These are phyloP conservation scores for Exophiala lecanii-corni DNA, from an alignment of 2,329 filamentous ascomycete species.

Conservation along the genomic window DNA sequence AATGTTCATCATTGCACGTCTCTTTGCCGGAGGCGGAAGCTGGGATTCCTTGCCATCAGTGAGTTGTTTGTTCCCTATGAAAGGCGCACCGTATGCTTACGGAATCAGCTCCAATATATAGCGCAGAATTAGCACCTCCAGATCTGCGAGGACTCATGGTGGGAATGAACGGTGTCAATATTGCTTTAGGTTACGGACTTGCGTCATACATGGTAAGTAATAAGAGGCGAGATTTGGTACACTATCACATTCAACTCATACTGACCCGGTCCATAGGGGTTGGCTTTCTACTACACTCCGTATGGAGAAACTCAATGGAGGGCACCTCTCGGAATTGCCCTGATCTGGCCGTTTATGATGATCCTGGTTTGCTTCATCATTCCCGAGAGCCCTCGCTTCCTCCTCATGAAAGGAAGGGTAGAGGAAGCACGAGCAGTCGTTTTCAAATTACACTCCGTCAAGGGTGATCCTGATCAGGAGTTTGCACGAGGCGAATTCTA, in stretches of 20 bases:
- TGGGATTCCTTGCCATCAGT: constrained; percentile 16
- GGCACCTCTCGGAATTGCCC: constrained; percentile 15
- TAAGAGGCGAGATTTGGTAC: too few relatives aligned
- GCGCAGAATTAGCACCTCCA: constrained; percentile 19
- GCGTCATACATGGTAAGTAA: constrained; percentile 20
- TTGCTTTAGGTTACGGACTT: constrained; percentile 18
- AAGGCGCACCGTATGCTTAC: background rate
- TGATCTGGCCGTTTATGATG: constrained; percentile 21
- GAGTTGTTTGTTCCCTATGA: background rate
- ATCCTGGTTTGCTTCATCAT: constrained; percentile 25
- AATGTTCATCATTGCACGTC: constrained; percentile 18
- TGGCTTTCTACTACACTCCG: constrained; percentile 17
- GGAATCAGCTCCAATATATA: constrained; percentile 7
- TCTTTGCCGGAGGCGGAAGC: constrained; percentile 17
- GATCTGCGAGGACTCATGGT: constrained; percentile 21
- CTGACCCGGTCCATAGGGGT: too few relatives aligned
- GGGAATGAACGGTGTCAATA: constrained; percentile 18
- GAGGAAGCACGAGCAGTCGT: constrained; percentile 26
- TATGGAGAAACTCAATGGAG: constrained; percentile 17
- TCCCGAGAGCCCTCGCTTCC: constrained; percentile 28
- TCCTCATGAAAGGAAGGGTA: constrained; percentile 27
- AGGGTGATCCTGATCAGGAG: constrained; percentile 16
- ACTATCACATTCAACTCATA: too few relatives aligned
- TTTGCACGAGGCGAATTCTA: constrained; percentile 20
- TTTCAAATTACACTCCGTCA: constrained; percentile 21